These are phyloP conservation scores for Aureobasidium mangrovei DNA, from an alignment of 2,329 filamentous ascomycete species.

Conservation along the genomic window DNA sequence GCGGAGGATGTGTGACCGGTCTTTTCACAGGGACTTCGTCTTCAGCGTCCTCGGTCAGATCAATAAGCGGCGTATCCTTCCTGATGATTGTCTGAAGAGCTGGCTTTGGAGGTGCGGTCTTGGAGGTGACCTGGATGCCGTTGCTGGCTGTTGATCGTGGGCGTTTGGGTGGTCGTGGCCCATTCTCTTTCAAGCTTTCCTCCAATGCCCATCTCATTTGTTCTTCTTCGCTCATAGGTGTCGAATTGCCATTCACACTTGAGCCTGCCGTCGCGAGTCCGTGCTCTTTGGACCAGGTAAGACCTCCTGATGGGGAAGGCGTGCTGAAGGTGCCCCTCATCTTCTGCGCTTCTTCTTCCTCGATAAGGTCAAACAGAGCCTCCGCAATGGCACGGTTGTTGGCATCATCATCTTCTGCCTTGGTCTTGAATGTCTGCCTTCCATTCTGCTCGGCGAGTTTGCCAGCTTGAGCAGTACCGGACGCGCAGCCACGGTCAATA, in stretches of 20 bases:
- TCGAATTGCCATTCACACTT: not conserved
- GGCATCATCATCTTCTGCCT: conserved; percentile 79
- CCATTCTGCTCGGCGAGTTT: conserved; percentile 60
- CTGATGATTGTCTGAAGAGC: not conserved
- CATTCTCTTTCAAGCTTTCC: conserved; percentile 21
- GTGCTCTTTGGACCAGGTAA: conserved; percentile 29
- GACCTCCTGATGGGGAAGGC: conserved; percentile 43
- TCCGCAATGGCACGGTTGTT: conserved; percentile 81
- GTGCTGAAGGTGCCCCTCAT: conserved; percentile 46
- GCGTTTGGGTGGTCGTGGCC: not conserved
- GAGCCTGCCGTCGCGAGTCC: conserved; percentile 25
- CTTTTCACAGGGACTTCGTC: not conserved
- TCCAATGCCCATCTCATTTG: conserved; percentile 30
- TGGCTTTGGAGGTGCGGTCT: not conserved
- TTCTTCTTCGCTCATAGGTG: conserved; percentile 26
- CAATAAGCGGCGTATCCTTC: not conserved
- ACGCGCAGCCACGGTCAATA: conserved; percentile 66
- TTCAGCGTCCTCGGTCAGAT: conserved; percentile 3
- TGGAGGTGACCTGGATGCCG: not conserved
- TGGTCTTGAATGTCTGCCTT: conserved; percentile 67
- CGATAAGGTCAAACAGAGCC: conserved; percentile 76
- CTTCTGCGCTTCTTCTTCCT: conserved; percentile 58
- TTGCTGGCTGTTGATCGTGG: conserved; percentile 7
- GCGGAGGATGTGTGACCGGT: not conserved
- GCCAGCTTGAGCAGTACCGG: conserved; percentile 56